These are phyloP conservation scores for Ceratobasidium sp. DNA, from an alignment of 1,284 basidiomycete genomes.

Conservation along the genomic window DNA sequence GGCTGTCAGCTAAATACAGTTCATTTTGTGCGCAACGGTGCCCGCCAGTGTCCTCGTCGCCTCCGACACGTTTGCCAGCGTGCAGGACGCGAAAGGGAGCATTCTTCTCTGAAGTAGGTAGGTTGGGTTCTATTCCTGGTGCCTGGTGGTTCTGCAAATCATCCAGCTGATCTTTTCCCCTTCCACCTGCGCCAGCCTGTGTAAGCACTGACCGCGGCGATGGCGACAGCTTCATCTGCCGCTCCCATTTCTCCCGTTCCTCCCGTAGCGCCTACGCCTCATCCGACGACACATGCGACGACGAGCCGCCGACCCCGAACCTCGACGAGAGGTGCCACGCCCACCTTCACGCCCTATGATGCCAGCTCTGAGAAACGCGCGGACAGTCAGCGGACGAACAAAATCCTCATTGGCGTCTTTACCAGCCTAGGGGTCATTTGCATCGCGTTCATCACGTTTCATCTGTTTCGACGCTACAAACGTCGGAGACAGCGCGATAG, in stretches of 20 bases:
- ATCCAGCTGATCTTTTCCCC: conserved; percentile 3
- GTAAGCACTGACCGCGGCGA: not conserved
- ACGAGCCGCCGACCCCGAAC: conserved; percentile 8
- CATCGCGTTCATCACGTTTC: conserved; percentile 20
- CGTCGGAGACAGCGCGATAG: not conserved
- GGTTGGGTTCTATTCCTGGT: conserved; percentile 17
- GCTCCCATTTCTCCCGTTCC: not conserved
- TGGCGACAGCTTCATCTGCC: not conserved
- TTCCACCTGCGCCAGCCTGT: not conserved
- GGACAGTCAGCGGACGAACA: conserved; percentile 20
- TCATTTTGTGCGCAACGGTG: not conserved
- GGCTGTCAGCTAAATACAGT: conserved; percentile 2
- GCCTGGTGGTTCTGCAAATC: conserved; percentile 18
- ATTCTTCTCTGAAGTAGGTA: conserved; percentile 10
- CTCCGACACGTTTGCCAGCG: conserved; percentile 2
- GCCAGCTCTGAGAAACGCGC: conserved; percentile 23
- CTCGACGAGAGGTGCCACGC: not conserved
- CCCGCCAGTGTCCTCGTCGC: not conserved
- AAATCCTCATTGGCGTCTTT: conserved; percentile 36
- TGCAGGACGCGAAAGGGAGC: not conserved
- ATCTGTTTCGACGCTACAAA: conserved; percentile 29
- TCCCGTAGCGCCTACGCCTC: not conserved
- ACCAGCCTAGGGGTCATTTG: conserved; percentile 14
- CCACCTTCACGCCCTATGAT: conserved; percentile 28
- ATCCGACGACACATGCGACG: not conserved